Percentiles rank a stretch among this genome's conserved stretches.
These are phyloP conservation scores for Knoxdaviesia capensis DNA, from an alignment of 2,329 filamentous ascomycete species.

Conservation along the genomic window DNA sequence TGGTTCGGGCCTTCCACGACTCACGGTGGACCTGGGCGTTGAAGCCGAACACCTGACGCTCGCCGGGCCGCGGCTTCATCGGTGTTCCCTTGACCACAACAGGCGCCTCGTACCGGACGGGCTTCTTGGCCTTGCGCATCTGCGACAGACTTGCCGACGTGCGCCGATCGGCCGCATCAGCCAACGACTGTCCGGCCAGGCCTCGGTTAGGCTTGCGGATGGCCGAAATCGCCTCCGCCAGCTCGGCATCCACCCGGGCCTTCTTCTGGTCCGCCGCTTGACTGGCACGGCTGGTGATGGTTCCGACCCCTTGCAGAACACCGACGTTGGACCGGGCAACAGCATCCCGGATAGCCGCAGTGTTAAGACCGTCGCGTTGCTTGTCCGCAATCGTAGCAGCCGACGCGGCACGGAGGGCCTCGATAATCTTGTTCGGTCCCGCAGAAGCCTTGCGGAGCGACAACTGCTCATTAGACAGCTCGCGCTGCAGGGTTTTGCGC, in stretches of 20 bases:
- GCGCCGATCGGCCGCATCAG: conserved; percentile 45
- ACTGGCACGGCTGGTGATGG: no score
- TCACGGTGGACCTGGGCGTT: no score
- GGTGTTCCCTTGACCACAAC: conserved; percentile 35
- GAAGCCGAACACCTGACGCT: not conserved
- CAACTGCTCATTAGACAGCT: conserved; percentile 38
- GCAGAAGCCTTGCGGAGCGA: conserved; percentile 9
- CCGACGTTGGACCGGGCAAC: no score
- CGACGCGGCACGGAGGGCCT: no score
- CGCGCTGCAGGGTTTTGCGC: conserved; percentile 36
- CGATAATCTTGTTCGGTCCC: conserved; percentile 37
- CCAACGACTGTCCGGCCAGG: conserved; percentile 44
- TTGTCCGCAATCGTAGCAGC: no score
- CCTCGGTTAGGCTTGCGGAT: conserved; percentile 59
- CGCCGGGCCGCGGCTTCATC: conserved; percentile 24
- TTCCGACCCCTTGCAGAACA: no score
- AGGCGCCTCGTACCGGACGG: conserved; percentile 19
- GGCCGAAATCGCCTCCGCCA: conserved; percentile 53
- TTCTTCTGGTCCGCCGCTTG: conserved; percentile 44
- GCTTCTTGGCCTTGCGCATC: conserved; percentile 31
- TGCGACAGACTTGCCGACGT: conserved; percentile 23
- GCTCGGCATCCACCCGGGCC: conserved; percentile 45
- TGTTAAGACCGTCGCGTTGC: no score
- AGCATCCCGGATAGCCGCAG: no score
- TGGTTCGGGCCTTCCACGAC: no score